These are phyloP conservation scores for Diplotaxis tenuifolia DNA, from an alignment of 345 rosid genomes.

Conservation along the genomic window DNA sequence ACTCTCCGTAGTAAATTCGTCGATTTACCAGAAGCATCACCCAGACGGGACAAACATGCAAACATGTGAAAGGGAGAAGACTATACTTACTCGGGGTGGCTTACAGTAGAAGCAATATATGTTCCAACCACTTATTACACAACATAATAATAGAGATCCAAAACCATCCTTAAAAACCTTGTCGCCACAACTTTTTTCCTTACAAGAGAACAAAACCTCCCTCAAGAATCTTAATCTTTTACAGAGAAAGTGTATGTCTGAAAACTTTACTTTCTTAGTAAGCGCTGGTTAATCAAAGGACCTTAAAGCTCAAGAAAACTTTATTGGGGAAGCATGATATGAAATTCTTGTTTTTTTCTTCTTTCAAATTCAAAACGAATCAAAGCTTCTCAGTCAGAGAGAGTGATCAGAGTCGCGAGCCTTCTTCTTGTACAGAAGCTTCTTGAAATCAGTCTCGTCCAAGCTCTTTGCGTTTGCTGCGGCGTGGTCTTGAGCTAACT, in stretches of 20 bases:
- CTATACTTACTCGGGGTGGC: neutral
- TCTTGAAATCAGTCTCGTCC: constrained; percentile 72
- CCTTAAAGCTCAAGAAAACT: constrained; percentile 3
- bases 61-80: constrained; percentile 19
- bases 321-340: constrained; percentile 31
- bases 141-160: neutral
- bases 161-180: neutral
- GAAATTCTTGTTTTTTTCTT: constrained; percentile 6
- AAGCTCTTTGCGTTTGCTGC: constrained; percentile 68
- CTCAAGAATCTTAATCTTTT: constrained; percentile 20
- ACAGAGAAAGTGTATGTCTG: constrained; percentile 23
- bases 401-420: constrained; percentile 63
- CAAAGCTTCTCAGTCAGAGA: constrained; percentile 43
- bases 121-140: constrained; percentile 26
- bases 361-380: constrained; percentile 22
- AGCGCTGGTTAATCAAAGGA: constrained; percentile 7
- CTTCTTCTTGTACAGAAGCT: constrained; percentile 67
- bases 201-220: constrained; percentile 16
- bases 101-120: neutral
- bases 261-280: constrained; percentile 12
- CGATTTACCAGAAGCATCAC: neutral
- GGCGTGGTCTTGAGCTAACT: constrained; percentile 79
- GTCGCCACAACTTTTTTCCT: constrained; percentile 19
- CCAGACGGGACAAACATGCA: constrained; percentile 11
- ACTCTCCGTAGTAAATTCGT: neutral